Conservation (phyloP, 805 yeast genomes). For the Yarrowia keelungensis region DNA sequence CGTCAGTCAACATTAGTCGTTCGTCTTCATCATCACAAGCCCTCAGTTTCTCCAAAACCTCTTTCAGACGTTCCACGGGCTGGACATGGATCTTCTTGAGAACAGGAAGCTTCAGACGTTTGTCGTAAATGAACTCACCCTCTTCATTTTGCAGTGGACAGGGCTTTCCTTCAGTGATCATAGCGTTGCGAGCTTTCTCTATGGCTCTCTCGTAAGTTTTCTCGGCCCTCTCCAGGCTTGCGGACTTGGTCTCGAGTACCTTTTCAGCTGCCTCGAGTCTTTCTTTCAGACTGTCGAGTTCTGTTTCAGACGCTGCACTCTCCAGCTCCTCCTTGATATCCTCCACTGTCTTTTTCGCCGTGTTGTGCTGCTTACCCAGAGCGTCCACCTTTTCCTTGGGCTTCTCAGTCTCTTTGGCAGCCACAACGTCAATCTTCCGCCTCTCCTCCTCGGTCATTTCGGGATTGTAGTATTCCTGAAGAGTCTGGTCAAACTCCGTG, state of each 20-base stretch:
- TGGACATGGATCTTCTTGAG: neutral
- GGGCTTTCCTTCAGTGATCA: neutral
- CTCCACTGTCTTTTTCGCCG: neutral
- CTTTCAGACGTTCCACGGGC: neutral
- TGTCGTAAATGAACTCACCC: neutral
- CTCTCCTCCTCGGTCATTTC: neutral
- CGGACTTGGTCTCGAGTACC: neutral
- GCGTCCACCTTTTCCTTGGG: neutral
- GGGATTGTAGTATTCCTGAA: constrained; percentile 7
- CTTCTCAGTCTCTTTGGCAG: neutral
- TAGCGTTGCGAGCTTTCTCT: neutral
- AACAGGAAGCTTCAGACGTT: neutral
- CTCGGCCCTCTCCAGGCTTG: neutral
- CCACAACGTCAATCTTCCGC: neutral
- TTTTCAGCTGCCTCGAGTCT: neutral
- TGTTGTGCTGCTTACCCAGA: neutral
- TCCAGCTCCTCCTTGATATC: neutral
- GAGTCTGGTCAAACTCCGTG: neutral
- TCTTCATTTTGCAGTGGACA: neutral
- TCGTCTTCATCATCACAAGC: neutral
- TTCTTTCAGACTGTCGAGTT: no score
- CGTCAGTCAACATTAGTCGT: neutral
- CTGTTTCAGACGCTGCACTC: no score
- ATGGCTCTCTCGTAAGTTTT: neutral
- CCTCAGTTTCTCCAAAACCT: neutral